These are phyloP conservation scores for Plasmodium billcollinsi DNA, from an alignment of 169 alveolate species.

Conservation along the genomic window DNA sequence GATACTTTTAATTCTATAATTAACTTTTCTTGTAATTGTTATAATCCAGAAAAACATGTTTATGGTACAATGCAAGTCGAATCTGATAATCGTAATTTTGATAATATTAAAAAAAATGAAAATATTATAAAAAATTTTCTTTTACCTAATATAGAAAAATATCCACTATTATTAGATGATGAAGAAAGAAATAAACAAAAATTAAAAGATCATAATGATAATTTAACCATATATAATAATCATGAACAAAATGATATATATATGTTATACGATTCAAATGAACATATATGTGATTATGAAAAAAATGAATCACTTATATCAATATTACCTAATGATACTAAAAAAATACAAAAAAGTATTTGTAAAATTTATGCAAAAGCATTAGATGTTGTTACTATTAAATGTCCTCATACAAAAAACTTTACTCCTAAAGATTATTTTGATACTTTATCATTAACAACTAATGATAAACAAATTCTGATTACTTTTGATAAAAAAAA, in stretches of 20 bases:
- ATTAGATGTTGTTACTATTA: slow-evolving; percentile 43
- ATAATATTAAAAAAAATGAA: not conserved
- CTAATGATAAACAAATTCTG: slow-evolving; percentile 2
- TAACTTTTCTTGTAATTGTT: slow-evolving; percentile 57
- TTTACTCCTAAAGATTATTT: not conserved
- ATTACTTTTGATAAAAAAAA: slow-evolving; percentile 19
- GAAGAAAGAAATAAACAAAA: not conserved
- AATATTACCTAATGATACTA: not conserved
- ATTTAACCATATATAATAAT: not conserved
- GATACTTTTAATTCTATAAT: slow-evolving; percentile 3
- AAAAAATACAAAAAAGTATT: slow-evolving; percentile 26
- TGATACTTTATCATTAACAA: not conserved
- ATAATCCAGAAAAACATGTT: slow-evolving; percentile 34
- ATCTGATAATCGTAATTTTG: slow-evolving; percentile 23
- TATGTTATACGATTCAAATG: slow-evolving; percentile 7
- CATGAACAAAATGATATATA: not conserved
- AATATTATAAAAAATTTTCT: not conserved
- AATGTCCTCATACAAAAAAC: slow-evolving; percentile 22
- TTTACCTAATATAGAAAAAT: not conserved
- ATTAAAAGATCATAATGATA: not conserved
- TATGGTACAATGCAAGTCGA: slow-evolving; percentile 38
- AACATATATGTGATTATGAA: slow-evolving; percentile 35
- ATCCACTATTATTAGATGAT: not conserved
- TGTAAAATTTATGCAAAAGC: slow-evolving; percentile 45
- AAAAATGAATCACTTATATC: not conserved